phyloP scores from a whole-genome alignment of 345 rosid species.

The Nasturtium officinale region DNA sequence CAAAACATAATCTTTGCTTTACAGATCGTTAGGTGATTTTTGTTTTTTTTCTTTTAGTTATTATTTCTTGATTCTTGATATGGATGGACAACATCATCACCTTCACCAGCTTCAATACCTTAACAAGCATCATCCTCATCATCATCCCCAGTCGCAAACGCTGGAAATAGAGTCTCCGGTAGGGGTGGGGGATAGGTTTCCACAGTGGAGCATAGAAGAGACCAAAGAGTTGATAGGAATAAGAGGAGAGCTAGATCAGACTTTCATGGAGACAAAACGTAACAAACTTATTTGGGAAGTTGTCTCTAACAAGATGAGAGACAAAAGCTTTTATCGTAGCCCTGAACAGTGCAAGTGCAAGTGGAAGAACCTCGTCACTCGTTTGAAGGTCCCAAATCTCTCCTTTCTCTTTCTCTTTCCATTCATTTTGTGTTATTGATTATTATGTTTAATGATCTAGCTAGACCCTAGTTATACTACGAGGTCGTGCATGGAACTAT shows the following conservation, averaged over 20 bases:
- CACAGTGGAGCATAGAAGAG: constrained; percentile 94
- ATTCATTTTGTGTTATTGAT: not conserved
- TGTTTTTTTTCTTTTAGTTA: constrained; percentile 17
- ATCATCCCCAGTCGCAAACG: constrained; percentile 49
- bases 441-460: constrained; percentile 4
- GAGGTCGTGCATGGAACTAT: constrained; percentile 29
- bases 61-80: constrained; percentile 19
- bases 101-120: constrained; percentile 52
- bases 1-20: constrained; percentile 22
- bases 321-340: constrained; percentile 80
- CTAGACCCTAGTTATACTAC: not conserved
- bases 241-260: constrained; percentile 80
- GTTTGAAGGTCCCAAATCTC: constrained; percentile 67
- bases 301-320: constrained; percentile 73
- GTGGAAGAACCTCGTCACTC: constrained; percentile 98
- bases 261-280: constrained; percentile 94
- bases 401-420: not conserved
- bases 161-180: constrained; percentile 46
- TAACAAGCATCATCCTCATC: constrained; percentile 47
- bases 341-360: constrained; percentile 99
- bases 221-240: constrained; percentile 79
- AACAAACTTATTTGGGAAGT: constrained; percentile 95
- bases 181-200: constrained; percentile 66
- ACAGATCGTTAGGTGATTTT: constrained; percentile 30
- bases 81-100: constrained; percentile 53